Percentiles rank a stretch among this genome's conserved stretches.
These are phyloP conservation scores for Rhizoclosmatium globosum DNA, from an alignment of 192 early-diverging fungal genomes.

Conservation along the genomic window DNA sequence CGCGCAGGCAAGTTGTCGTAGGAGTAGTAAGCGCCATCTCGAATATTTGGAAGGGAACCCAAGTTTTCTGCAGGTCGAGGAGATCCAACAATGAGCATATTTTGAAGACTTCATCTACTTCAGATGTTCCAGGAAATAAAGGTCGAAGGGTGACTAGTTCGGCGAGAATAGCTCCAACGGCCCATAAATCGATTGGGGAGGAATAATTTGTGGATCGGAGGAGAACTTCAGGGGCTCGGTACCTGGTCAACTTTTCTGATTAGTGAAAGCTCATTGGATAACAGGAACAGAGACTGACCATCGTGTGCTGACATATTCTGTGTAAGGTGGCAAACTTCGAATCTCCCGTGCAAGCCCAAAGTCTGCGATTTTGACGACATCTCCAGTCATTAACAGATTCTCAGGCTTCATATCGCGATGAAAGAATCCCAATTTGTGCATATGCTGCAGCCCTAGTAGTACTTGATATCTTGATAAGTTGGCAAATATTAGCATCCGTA, in stretches of 20 bases:
- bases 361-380: constrained; percentile 87
- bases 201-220: constrained; percentile 84
- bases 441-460: constrained; percentile 83
- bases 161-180: constrained; percentile 89
- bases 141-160: constrained; percentile 90
- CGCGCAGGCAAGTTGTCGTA: constrained; percentile 7
- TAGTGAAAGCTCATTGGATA: not conserved
- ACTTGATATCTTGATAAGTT: constrained; percentile 77
- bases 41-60: constrained; percentile 1
- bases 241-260: not conserved
- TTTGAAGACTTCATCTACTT: constrained; percentile 91
- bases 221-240: constrained; percentile 92
- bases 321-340: constrained; percentile 88
- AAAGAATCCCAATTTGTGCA: constrained; percentile 93
- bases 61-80: constrained; percentile 53
- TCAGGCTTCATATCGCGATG: constrained; percentile 76
- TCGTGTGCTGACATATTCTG: constrained; percentile 97
- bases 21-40: not conserved
- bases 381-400: constrained; percentile 80
- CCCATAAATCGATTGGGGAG: constrained; percentile 96
- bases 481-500: not conserved
- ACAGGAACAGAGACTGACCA: constrained; percentile 68
- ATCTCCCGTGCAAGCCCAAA: constrained; percentile 95
- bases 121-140: constrained; percentile 91
- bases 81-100: constrained; percentile 86